Evolutionary conservation across 306 rosid species (phyloP), one percentile per base, ranked within the genome.

Genomic region (Sesbania bispinosa): DNA sequence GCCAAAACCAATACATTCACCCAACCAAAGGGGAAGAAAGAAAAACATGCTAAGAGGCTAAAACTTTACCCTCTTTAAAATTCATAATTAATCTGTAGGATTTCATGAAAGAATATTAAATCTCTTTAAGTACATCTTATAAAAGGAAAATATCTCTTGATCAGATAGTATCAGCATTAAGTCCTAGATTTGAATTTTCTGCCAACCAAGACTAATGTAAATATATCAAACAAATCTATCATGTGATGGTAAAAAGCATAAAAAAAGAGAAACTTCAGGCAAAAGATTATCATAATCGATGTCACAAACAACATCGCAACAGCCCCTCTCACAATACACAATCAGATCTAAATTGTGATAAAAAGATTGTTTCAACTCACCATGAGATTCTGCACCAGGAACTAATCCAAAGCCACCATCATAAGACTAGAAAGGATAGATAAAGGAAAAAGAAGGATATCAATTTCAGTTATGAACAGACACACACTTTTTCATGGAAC

Each of bases 341-440:
- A 65, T 39, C 32, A 51, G 19, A 71, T 10, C 11, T 43, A 27
- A 47, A 23, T 10, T 66, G 36, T 19, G 43, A 59, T 15, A 38
- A 36, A n/a, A 68, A 69, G 32, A 47, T 67, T 51, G 73, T 52
- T 66, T 67, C 35, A 80, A 81, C 99, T 85, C 87, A 94, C 99
- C 97, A 26, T 94, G 99, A 74, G 99, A 94, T 82, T 94, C 99
- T 50, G 96, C 85, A 67, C 90, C 92, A 57, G 99, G 99, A 80
- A 69, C 88, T 77, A 94, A 82, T 69, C 99, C 99, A 80, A 91
- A 94, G 76, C 99, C 99, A 67, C 99, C 99, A 61, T 94, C 97
- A 53, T 91, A 94, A 70, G 96, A 91, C 99, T 94, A 82, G 77
- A 69, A 69, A 73, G 23, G 18, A 26, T 1, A 32, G 1, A 9